Base-by-base conservation (phyloP, 2,329 filamentous ascomycete species). In the Escovopsis sp. region DNA sequence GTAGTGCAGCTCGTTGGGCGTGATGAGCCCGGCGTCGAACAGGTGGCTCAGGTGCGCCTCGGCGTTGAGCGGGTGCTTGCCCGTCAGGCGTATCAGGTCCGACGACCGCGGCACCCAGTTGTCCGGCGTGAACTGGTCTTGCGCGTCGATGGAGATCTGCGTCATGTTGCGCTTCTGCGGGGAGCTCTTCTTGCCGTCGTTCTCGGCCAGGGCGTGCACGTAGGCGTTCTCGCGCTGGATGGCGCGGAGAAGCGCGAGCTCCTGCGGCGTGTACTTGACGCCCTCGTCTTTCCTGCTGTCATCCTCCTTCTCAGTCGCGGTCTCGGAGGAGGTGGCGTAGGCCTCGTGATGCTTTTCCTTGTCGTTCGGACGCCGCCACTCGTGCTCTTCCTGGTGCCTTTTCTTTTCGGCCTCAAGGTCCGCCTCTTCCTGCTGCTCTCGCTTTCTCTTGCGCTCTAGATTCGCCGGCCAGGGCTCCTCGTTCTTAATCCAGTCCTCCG, bases 21-120 rank as follows among this genome's bases (percentile, higher is more conserved):
- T 94, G 27, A 94, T 62, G 51, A 94, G 94, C 0, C 87, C 85
- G 60, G 70, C 63, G 31, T 88, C 70, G 55, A 76, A 94, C 1
- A 94, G 63, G 13, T 76, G 74, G 36, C 73, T 82, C 8, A 94
- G 60, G 0, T 87, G 86, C 9, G 87, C 71, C 57, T 94, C 87
- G 33, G 82, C 79, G 47, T 94, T 94, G 63, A 92, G 93, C 1
- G 87, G 87, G 55, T 94, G 87, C 5, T 83, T 70, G 17, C 87
- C 87, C 10, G 87, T 94, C 12, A 94, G 63, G 34, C 87, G 72
- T 43, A 94, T 90, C 13, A 94, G 64, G 28, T 86, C 70, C 1
- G 79, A 66, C 57, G 94, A 86, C 53, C 87, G 69, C 16, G 76
- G 68, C 15, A 94, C 81, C 62, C 88, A 83, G 44, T 58, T 64